phyloP scores from a whole-genome alignment of 78 protist genomes.

The Dictyostelium citrinum region DNA sequence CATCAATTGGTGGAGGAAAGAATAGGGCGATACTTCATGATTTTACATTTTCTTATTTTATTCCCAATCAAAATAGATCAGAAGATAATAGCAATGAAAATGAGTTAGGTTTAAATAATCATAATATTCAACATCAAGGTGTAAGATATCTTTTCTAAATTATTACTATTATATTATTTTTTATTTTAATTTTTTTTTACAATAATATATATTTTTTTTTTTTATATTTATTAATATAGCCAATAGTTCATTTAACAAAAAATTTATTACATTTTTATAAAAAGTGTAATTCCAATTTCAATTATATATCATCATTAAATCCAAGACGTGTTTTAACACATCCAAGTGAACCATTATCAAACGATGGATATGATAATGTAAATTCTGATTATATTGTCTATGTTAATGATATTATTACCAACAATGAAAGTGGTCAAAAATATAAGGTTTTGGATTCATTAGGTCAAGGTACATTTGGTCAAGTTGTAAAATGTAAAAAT shows the following conservation, averaged over 20 bases:
- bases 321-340: constrained; percentile 77
- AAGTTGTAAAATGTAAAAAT: constrained; percentile 74
- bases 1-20: constrained; percentile 55
- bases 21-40: constrained; percentile 23
- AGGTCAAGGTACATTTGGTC: constrained; percentile 98
- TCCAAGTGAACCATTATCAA: constrained; percentile 59
- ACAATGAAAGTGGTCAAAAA: constrained; percentile 32
- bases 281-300: constrained; percentile 41
- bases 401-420: constrained; percentile 68
- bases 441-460: constrained; percentile 79
- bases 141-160: neutral
- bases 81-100: constrained; percentile 7
- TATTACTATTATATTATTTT: neutral
- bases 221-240: neutral
- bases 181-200: too few species aligned
- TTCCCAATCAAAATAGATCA: neutral
- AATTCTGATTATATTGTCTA: constrained; percentile 76
- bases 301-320: constrained; percentile 40
- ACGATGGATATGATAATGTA: constrained; percentile 70
- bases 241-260: constrained; percentile 27
- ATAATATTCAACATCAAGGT: constrained; percentile 19
- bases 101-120: neutral
- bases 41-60: constrained; percentile 26
- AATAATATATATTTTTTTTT: neutral
- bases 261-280: constrained; percentile 54